These are phyloP conservation scores for Phtheirospermum japonicum DNA, from an alignment of 257 asterid genomes.

Conservation along the genomic window DNA sequence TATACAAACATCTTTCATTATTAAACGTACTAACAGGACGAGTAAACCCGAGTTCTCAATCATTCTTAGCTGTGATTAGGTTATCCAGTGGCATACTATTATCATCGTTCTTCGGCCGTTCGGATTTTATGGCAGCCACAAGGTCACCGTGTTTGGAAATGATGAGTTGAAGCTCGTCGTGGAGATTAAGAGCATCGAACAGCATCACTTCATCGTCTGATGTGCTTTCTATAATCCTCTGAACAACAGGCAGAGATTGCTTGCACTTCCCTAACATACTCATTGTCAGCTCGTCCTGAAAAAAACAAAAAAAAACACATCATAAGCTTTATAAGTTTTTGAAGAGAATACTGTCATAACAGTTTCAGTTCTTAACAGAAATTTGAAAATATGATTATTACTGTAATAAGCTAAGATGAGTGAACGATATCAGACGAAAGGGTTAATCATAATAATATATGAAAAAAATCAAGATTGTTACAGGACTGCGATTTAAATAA, in stretches of 20 bases:
- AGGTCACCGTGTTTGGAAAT: neutral
- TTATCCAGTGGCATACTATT: too few relatives aligned
- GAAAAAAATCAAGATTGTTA: too few relatives aligned
- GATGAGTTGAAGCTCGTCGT: neutral
- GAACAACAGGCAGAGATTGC: conserved; percentile 3
- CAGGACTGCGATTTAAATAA: too few relatives aligned
- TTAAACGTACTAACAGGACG: neutral
- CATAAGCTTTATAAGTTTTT: neutral
- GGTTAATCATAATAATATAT: neutral
- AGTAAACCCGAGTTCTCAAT: neutral
- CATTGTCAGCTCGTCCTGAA: conserved; percentile 5
- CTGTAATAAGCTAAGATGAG: neutral
- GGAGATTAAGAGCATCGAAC: neutral
- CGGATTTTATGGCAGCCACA: too few relatives aligned
- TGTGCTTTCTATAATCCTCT: conserved; percentile 1
- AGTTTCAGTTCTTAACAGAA: neutral
- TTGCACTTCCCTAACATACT: conserved; percentile 9
- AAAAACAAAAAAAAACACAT: neutral
- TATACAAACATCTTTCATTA: neutral
- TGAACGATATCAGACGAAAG: neutral
- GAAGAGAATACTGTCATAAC: too few relatives aligned
- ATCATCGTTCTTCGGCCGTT: too few relatives aligned
- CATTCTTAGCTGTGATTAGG: neutral
- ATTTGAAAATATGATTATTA: too few relatives aligned
- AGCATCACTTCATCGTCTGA: conserved; percentile 1